Conservation (phyloP, 257 asterid genomes). For the Przewalskia tangutica region DNA sequence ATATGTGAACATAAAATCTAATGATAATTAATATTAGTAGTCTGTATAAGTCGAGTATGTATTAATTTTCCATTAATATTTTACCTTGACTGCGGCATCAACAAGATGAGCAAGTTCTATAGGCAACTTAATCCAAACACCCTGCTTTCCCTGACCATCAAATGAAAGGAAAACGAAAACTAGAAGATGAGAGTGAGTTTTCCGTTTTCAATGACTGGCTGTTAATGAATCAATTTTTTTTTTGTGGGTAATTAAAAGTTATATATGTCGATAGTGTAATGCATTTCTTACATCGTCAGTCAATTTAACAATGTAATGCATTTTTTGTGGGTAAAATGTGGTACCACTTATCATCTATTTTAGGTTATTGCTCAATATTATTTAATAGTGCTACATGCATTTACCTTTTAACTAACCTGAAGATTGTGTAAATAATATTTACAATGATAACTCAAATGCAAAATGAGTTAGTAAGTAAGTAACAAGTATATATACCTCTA, state of each 20-base stretch:
- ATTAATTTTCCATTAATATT: not conserved
- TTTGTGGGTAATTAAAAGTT: too few relatives aligned
- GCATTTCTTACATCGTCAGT: too few relatives aligned
- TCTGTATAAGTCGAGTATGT: not conserved
- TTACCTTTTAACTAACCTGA: not conserved
- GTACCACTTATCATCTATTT: not conserved
- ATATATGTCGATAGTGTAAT: too few relatives aligned
- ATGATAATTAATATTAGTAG: not conserved
- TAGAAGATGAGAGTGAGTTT: not conserved
- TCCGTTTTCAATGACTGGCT: not conserved
- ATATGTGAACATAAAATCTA: not conserved
- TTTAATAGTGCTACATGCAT: not conserved
- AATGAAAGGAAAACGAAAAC: not conserved
- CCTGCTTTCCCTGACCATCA: constrained; percentile 62
- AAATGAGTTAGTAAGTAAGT: not conserved
- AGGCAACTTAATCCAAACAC: constrained; percentile 86
- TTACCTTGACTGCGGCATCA: constrained; percentile 70
- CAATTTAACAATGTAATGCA: too few relatives aligned
- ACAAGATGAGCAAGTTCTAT: constrained; percentile 75
- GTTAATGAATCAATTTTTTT: too few relatives aligned
- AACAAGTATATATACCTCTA: not conserved
- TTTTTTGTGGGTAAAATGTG: too few relatives aligned
- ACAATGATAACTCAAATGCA: not conserved
- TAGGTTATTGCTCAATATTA: not conserved
- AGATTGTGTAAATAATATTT: not conserved